Evolutionary conservation across 768 basidiomycete species (phyloP), one percentile per base, ranked within the genome.

Genomic region (Hebeloma cylindrosporum): DNA sequence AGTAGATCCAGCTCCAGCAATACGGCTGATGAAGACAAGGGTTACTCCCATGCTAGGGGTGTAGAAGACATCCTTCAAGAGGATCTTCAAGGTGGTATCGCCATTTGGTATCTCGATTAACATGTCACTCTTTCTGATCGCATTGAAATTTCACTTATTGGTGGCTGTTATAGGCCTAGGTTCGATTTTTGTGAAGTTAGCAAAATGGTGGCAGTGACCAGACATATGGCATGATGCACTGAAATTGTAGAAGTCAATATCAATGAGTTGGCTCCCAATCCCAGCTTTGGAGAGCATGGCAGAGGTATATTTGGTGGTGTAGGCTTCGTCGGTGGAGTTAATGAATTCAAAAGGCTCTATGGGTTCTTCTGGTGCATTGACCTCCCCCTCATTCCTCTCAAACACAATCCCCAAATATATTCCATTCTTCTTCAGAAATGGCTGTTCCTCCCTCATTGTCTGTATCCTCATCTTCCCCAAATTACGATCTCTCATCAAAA

Each of bases 71-170:
- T 59, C 45, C 5, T 27, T 21, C 11, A 63, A 51, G 3, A 52
- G 47, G 5, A 61, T 31, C 10, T 36, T 36, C 14, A 57, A 52
- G 10, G 40, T 14, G 3, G 16, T 26, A 6, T 48, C 40, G 16
- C 49, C 53, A 34, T 54, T 59, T 7, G 56, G 61, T 4, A 62
- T 21, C 11, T 55, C 44, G 22, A 63, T 33, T 26, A 47, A 51
- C 43, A 63, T 50, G 38, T 54, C 52, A 6, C 59, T 59, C 23
- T 48, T 49, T 14, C 61, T 56, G 4, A 39, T 45, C 9, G 56
- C 59, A 18, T 49, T 42, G 40, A 61, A 60, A 9, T 34, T 37
- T 3, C 51, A 42, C 38, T 58, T 62, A 29, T 62, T 54, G 17
- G 62, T 59, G 5, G 57, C 56, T 5, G 51, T 52, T 28, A 63